Base-by-base conservation (phyloP, 495 filamentous ascomycete species). In the Hypoxylon perforatum region DNA sequence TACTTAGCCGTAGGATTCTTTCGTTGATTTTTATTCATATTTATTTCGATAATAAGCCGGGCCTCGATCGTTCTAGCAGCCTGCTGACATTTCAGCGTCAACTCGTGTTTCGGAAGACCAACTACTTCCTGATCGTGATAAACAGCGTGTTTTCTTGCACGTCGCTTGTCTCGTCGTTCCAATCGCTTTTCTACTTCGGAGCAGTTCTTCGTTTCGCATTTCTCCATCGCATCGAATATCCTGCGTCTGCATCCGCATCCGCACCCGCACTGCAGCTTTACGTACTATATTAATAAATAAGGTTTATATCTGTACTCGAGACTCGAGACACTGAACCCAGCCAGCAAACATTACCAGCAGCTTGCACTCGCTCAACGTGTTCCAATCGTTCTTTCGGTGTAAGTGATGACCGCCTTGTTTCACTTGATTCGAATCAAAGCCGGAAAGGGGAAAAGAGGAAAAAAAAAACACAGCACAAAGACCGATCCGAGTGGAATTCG, bases 231-330 rank as follows among this genome's bases (percentile, higher is more conserved):
- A 59, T 61, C 60, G 5, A 12, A 33, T 49, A 22, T 12, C 46
- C 25, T 23, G 11, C 45, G 25, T 42, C 39, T 52, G 44, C 46
- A 15, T 33, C 23, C 11, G 8, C 10, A n/a, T 11, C 35, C 35
- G 8, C 10, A 42, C 35, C 50, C 57, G 25, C 25, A 28, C 25
- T 63, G 61, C 61, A 52, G 44, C 60, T 69, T 64, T 69, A 69
- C 66, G 61, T 61, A 64, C 56, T 69, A 58, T 63, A 69, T 69
- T 69, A 69, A 69, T 69, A 63, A 69, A 42, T 60, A 64, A 61
- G 61, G 55, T 69, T 64, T 41, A 50, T 60, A 25, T 38, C 56
- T 64, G 56, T 56, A 33, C 49, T 52, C 46, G 56, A 61, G 3
- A 28, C 25, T 28, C 25, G 25, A 28, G 25, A 28, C 25, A 3